These are phyloP conservation scores for Fusarium fujikuroi DNA, from an alignment of 2,329 filamentous ascomycete species.

Conservation along the genomic window DNA sequence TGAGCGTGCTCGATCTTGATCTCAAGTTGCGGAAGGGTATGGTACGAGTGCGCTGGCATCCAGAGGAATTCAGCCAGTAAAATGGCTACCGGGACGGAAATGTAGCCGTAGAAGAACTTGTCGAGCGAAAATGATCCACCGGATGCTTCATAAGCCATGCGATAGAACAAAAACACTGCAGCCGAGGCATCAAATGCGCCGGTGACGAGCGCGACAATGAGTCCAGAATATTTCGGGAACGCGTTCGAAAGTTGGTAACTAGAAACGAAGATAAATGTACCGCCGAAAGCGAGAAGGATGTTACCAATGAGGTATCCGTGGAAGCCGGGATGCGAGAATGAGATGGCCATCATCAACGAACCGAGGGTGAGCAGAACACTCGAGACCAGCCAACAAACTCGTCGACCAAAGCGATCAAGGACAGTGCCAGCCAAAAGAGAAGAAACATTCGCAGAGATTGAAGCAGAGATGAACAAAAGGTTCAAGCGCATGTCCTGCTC, in stretches of 20 bases:
- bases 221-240: slow-evolving; percentile 77
- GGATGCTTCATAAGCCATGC: slow-evolving; percentile 72
- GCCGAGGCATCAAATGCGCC: slow-evolving; percentile 86
- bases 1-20: slow-evolving; percentile 52
- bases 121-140: slow-evolving; percentile 49
- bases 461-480: slow-evolving; percentile 89
- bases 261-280: slow-evolving; percentile 82
- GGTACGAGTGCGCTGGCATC: slow-evolving; percentile 55
- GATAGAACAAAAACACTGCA: slow-evolving; percentile 79
- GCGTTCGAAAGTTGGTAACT: slow-evolving; percentile 85
- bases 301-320: slow-evolving; percentile 81
- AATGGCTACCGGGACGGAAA: slow-evolving; percentile 51
- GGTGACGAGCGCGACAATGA: slow-evolving; percentile 80
- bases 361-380: slow-evolving; percentile 74
- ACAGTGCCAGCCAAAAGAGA: slow-evolving; percentile 86
- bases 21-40: slow-evolving; percentile 53
- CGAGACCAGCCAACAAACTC: slow-evolving; percentile 78
- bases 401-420: slow-evolving; percentile 82
- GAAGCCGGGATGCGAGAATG: slow-evolving; percentile 67
- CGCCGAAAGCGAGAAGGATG: slow-evolving; percentile 78
- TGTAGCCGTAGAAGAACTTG: slow-evolving; percentile 55
- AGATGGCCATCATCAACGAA: slow-evolving; percentile 77
- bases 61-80: slow-evolving; percentile 51
- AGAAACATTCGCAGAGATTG: slow-evolving; percentile 85
- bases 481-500: slow-evolving; percentile 72